Base-by-base conservation (phyloP, 352 stramenopile genomes). In the Blastocystis hominis region DNA sequence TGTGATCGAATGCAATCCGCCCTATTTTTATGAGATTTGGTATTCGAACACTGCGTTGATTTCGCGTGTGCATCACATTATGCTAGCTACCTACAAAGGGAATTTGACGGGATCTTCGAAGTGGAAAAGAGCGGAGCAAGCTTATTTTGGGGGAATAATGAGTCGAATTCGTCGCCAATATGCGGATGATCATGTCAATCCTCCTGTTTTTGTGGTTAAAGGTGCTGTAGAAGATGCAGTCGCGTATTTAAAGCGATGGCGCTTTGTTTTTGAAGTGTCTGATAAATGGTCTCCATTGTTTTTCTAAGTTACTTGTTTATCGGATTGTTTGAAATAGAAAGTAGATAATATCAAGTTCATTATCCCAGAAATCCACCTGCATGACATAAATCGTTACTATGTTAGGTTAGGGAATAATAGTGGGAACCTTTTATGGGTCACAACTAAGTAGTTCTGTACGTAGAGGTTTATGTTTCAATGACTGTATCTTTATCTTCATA, bases 231-330 rank as follows among this genome's bases (percentile, higher is more conserved):
- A 84, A 17, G 72, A 84, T 44, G 72, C 72, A 15, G 42, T 68
- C 2, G 72, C 30, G 50, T 50, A 68, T 50, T 46, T 84, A 3
- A 36, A 53, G 38, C 50, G 72, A 10, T 64, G 62, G 20, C 54
- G 55, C 3, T 68, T 68, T 44, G 72, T 38, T 7, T 66, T 69
- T 84, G 17, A 44, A 34, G 15, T 17, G 6, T 64, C 59, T 84
- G 72, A 84, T 44, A 38, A 64, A 3, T 84, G 72, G 72, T 84
- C 72, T 69, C 72, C 44, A 38, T 47, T 84, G 30, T 84, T 84
- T 59, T 59, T n/a, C 1, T 59, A 20, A 59, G n/a, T n/a, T n/a
- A n/a, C n/a, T n/a, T n/a, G n/a, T n/a, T n/a, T n/a, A n/a, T n/a
- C n/a, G n/a, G n/a, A n/a, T n/a, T n/a, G n/a, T n/a, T n/a, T n/a